Evolutionary conservation across 805 yeast genomes (phyloP), one percentile per base, ranked within the genome.

Genomic region (Lipomyces spencermartinsiae): DNA sequence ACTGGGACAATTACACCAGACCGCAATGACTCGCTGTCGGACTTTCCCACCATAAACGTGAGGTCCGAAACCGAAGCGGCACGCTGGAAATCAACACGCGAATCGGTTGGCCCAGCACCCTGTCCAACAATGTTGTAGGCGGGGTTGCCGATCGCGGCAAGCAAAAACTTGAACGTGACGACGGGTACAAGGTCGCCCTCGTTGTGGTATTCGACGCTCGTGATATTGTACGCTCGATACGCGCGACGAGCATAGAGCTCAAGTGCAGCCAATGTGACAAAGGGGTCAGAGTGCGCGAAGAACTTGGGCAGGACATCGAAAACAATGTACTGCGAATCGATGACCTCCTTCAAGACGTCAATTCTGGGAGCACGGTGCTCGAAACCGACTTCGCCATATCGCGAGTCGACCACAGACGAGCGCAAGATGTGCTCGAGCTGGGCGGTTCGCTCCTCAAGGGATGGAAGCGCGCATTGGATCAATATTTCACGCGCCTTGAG

Each of bases 211-310:
- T 83, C 81, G 63, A 96, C 85, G 71, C 89, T 90, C 64, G 91
- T 89, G 70, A 95, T 89, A 54, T 92, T 89, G 82, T 96, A 95
- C 51, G 98, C 98, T 76, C 98, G 88, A 83, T 93, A 95, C 58
- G 98, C 97, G 79, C 99, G 90, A 79, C 98, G 90, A 68, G 93
- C 89, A 80, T 95, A 95, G 67, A 95, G 97, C 81, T 95, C 98
- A 58, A 97, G 92, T 49, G 99, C 98, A 49, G 99, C 98, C 73
- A 94, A 86, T 2, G 94, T 90, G 69, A 95, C 94, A 84, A 92
- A 91, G 59, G 90, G 91, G 76, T 96, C 98, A 12, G 85, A 76
- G 74, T 92, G 90, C 64, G 85, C 87, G 81, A 95, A 87, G 81
- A 95, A 95, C 81, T 92, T 98, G 58, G 97, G 86, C 78, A 95